These are phyloP conservation scores for Microcyclospora tardicrescens DNA, from an alignment of 2,329 filamentous ascomycete genomes.

Conservation along the genomic window DNA sequence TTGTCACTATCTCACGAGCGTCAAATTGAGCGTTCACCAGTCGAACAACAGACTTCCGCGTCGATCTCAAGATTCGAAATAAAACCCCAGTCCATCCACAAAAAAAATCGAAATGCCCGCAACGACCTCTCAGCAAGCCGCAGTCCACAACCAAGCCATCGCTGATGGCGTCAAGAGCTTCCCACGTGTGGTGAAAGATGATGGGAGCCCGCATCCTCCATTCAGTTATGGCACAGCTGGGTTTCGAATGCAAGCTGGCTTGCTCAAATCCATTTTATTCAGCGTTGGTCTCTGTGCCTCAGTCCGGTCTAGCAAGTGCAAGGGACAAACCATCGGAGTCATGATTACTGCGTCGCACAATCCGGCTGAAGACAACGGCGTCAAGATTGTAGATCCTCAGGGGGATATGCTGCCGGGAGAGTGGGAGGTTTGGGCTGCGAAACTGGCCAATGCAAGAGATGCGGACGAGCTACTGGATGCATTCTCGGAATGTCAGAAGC, in stretches of 20 bases:
- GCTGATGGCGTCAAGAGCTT: constrained; percentile 20
- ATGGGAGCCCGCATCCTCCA: constrained; percentile 15
- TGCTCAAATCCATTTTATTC: constrained; percentile 85
- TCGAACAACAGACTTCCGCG: too few species aligned
- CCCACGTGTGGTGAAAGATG: constrained; percentile 18
- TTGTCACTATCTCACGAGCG: too few species aligned
- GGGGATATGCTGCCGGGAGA: constrained; percentile 92
- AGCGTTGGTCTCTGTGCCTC: constrained; percentile 81
- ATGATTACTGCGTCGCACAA: constrained; percentile 96
- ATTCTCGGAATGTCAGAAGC: constrained; percentile 62
- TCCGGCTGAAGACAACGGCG: constrained; percentile 75
- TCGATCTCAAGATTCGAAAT: too few species aligned
- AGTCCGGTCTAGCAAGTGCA: constrained; percentile 78
- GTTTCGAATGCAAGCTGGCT: constrained; percentile 60
- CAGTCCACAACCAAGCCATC: constrained; percentile 11
- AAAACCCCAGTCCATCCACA: too few species aligned
- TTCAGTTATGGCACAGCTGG: constrained; percentile 51
- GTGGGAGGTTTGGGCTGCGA: constrained; percentile 83
- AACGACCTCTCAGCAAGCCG: too few species aligned
- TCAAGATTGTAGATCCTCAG: constrained; percentile 94
- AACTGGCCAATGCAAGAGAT: constrained; percentile 69
- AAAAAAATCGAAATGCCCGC: too few species aligned
- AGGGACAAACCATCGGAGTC: constrained; percentile 83
- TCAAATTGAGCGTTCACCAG: too few species aligned
- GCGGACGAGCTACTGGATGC: constrained; percentile 63